phyloP scores from a whole-genome alignment of 2,329 filamentous ascomycete species.

The Beauveria pseudobassiana region DNA sequence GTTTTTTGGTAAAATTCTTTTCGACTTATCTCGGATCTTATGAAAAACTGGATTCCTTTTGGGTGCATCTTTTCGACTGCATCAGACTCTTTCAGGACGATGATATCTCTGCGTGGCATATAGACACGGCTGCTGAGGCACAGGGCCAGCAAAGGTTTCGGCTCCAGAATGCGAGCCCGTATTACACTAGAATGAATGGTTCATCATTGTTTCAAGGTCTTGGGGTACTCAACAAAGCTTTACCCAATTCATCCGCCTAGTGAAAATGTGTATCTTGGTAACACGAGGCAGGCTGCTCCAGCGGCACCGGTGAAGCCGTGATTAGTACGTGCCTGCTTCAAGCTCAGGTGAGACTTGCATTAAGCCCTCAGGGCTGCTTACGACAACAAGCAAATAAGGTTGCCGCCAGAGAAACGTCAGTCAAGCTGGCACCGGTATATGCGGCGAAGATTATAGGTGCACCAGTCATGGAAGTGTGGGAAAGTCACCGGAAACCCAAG shows the following conservation, averaged over 20 bases:
- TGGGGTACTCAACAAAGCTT: neutral
- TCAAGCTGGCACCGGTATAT: no score
- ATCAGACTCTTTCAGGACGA: neutral
- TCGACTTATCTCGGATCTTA: no score
- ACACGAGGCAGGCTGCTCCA: neutral
- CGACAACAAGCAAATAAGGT: no score
- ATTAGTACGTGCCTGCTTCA: neutral
- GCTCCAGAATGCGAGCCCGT: neutral
- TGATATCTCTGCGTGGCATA: neutral
- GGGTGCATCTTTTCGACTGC: neutral
- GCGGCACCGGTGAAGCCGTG: neutral
- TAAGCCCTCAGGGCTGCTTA: no score
- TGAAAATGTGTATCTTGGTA: neutral
- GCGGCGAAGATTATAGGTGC: no score
- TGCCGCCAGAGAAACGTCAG: no score
- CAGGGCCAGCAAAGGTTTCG: neutral
- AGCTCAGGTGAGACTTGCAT: neutral
- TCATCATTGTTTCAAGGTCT: neutral
- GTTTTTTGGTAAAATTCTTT: neutral
- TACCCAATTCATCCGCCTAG: neutral
- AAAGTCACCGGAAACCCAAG: no score
- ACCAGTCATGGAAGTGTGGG: no score
- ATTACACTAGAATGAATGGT: neutral
- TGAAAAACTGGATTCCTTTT: no score
- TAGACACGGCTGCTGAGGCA: neutral